Evolutionary conservation across 2,329 filamentous ascomycete genomes (phyloP).

Genomic region (Calonectria hongkongensis): DNA sequence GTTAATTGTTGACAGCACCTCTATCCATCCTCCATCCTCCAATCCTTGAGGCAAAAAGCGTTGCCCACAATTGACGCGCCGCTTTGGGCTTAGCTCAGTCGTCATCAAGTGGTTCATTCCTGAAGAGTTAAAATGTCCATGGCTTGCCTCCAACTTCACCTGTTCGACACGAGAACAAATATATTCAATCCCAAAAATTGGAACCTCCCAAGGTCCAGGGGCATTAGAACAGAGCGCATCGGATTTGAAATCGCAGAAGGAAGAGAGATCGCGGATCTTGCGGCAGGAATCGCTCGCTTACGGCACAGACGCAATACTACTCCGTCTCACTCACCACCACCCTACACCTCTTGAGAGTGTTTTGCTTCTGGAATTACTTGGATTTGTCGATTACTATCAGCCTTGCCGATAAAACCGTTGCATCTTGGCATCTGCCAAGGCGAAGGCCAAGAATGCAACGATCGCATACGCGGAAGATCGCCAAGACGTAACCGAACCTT

Average conservation of each 20-base stretch:
- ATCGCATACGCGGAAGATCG: neutral
- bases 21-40: too few relatives aligned
- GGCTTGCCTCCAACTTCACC: neutral
- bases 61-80: neutral
- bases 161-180: neutral
- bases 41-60: neutral
- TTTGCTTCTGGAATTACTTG: neutral
- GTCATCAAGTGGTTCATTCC: neutral
- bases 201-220: neutral
- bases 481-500: slow-evolving; percentile 1
- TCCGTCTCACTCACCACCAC: neutral
- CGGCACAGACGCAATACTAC: neutral
- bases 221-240: neutral
- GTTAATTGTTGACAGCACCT: too few relatives aligned
- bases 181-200: too few relatives aligned
- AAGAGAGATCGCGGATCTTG: neutral
- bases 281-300: neutral
- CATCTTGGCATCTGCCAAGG: slow-evolving; percentile 1
- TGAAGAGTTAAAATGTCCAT: neutral
- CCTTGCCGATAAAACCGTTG: neutral
- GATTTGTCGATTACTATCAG: neutral
- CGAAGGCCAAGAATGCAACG: neutral
- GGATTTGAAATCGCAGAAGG: neutral
- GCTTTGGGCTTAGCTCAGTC: slow-evolving; percentile 4
- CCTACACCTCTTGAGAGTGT: neutral